These are phyloP conservation scores for Fusarium clavum DNA, from an alignment of 2,329 filamentous ascomycete genomes.

Conservation along the genomic window DNA sequence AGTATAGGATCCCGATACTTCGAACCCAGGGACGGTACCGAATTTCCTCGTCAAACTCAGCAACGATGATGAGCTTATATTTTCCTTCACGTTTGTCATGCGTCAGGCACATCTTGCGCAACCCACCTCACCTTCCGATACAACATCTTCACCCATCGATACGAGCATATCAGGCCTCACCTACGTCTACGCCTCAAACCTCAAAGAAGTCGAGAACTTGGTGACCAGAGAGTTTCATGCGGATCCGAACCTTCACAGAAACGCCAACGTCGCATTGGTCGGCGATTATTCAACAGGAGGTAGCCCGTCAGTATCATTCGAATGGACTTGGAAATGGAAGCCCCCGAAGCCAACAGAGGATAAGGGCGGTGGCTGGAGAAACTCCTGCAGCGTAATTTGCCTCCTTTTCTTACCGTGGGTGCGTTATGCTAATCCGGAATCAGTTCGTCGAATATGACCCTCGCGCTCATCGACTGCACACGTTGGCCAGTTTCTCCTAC, in stretches of 20 bases:
- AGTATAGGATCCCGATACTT: slow-evolving; percentile 79
- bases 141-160: slow-evolving; percentile 65
- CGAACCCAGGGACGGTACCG: slow-evolving; percentile 63
- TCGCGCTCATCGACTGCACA: slow-evolving; percentile 87
- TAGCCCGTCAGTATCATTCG: slow-evolving; percentile 85
- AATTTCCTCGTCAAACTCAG: slow-evolving; percentile 86
- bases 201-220: slow-evolving; percentile 90
- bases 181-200: slow-evolving; percentile 88
- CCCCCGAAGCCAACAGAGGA: slow-evolving; percentile 86
- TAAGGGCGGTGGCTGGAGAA: slow-evolving; percentile 91
- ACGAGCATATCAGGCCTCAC: slow-evolving; percentile 89
- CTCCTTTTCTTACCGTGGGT: background rate
- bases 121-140: slow-evolving; percentile 60
- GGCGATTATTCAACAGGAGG: slow-evolving; percentile 89
- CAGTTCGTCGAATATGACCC: slow-evolving; percentile 98
- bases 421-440: slow-evolving; percentile 41
- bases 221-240: slow-evolving; percentile 96
- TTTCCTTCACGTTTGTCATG: slow-evolving; percentile 92
- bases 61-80: slow-evolving; percentile 92
- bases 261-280: slow-evolving; percentile 94
- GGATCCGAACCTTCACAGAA: slow-evolving; percentile 97
- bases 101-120: slow-evolving; percentile 61
- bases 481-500: slow-evolving; percentile 92
- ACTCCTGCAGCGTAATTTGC: slow-evolving; percentile 82
- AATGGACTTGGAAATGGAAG: slow-evolving; percentile 98